These are phyloP conservation scores for Pisolithus orientalis DNA, from an alignment of 768 basidiomycete genomes.

Conservation along the genomic window DNA sequence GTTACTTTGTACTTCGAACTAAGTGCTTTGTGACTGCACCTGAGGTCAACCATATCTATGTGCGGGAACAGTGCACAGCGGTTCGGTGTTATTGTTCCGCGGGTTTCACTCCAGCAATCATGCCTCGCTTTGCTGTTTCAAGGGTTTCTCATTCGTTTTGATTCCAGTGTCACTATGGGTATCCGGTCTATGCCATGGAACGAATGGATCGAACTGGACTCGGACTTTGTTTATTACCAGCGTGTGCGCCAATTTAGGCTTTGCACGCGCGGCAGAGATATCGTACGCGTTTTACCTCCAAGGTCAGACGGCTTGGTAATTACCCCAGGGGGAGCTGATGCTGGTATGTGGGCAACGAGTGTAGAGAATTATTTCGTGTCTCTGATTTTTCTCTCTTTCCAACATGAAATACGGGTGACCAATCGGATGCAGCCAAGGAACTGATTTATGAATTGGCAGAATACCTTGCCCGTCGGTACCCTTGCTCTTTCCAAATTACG, in stretches of 20 bases:
- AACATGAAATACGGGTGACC: not conserved
- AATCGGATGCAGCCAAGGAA: constrained; percentile 45
- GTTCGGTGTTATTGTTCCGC: too few relatives aligned
- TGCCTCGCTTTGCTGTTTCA: not conserved
- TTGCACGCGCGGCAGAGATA: constrained; percentile 40
- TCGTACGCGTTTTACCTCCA: constrained; percentile 39
- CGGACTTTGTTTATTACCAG: constrained; percentile 49
- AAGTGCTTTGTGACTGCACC: too few relatives aligned
- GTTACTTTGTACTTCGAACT: too few relatives aligned
- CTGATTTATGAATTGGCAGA: constrained; percentile 64
- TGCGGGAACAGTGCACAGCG: too few relatives aligned
- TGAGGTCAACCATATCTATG: too few relatives aligned
- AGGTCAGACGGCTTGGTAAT: constrained; percentile 34
- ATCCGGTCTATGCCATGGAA: constrained; percentile 52
- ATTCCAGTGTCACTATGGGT: constrained; percentile 62
- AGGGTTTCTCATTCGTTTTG: not conserved
- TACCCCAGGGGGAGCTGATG: constrained; percentile 25
- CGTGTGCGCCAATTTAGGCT: constrained; percentile 53
- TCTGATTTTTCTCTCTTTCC: not conserved
- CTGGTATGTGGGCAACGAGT: constrained; percentile 13
- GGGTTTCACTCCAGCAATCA: not conserved
- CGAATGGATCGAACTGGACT: constrained; percentile 71
- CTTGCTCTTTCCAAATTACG: constrained; percentile 47
- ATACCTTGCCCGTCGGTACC: constrained; percentile 59
- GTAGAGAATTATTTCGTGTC: not conserved